These are phyloP conservation scores for Calonectria honghensis DNA, from an alignment of 2,329 filamentous ascomycete species.

Conservation along the genomic window DNA sequence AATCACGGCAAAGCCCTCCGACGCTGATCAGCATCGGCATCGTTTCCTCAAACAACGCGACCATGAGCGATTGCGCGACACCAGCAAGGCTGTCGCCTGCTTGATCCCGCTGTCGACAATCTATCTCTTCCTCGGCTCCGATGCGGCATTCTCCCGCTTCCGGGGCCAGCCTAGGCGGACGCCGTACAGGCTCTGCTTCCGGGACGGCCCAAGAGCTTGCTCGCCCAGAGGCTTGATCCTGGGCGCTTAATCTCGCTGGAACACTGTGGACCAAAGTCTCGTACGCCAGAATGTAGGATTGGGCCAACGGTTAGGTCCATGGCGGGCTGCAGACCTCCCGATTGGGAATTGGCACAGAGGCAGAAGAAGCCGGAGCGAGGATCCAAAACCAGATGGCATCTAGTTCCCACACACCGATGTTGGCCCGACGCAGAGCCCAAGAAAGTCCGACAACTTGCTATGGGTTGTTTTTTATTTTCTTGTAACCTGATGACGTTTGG, in stretches of 20 bases:
- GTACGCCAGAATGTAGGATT: conserved; percentile 52
- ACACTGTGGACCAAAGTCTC: conserved; percentile 47
- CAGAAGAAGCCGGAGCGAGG: conserved; percentile 29
- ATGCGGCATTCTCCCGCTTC: conserved; percentile 33
- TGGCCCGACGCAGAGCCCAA: conserved; percentile 33
- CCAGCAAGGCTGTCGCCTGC: conserved; percentile 18
- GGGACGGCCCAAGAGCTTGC: conserved; percentile 28
- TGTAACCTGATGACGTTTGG: conserved; percentile 42
- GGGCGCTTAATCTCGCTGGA: conserved; percentile 53
- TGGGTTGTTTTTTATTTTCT: conserved; percentile 21
- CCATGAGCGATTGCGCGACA: conserved; percentile 6
- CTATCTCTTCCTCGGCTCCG: conserved; percentile 24
- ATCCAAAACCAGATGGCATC: conserved; percentile 34
- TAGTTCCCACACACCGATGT: conserved; percentile 39
- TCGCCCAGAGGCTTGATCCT: conserved; percentile 41
- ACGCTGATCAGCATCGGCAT: conserved; percentile 5
- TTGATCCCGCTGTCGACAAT: conserved; percentile 18
- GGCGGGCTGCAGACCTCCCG: conserved; percentile 51
- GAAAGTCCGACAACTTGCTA: conserved; percentile 31
- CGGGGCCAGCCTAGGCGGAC: conserved; percentile 16
- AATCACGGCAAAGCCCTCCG: conserved; percentile 36
- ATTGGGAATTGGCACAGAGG: conserved; percentile 49
- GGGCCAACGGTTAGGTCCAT: conserved; percentile 50
- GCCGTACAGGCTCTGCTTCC: conserved; percentile 31
- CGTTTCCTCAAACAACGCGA: conserved; percentile 15